Base-by-base conservation (phyloP, 176 grass and related monocot species). In the Avena eriantha region DNA sequence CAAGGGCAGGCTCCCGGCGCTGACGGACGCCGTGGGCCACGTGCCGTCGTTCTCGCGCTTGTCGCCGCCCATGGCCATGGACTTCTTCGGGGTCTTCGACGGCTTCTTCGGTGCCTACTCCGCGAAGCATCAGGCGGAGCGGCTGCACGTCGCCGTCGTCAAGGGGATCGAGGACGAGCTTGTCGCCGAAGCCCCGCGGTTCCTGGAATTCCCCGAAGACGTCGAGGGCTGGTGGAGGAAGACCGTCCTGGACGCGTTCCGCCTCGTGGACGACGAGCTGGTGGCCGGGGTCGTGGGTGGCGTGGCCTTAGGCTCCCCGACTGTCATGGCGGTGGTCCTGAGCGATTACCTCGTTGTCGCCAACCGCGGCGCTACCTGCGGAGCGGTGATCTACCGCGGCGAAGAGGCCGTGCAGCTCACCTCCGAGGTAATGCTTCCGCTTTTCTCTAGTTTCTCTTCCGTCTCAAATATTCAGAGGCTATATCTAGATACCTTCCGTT, bases 321-420 rank as follows among this genome's bases (percentile, higher is more conserved):
- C 69, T 2, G 21, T 82, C 22, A 31, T 77, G 6, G 71, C 59
- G 4, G 34, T 87, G 58, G 70, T 82, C 17, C 31, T 57, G 1
- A 12, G 69, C 7, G 8, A 68, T 3, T 83, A 82, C 34, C 6
- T 77, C 33, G 86, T 88, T 3, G 0, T 88, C 36, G 71, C 47
- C 10, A 82, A 69, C 34, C 31, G 80, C 22, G 71, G 86, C 48
- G 11, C 8, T 8, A 77, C 79, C 17, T 50, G 48, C 48, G 69
- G 21, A 8, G 86, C 79, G 8, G 80, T 69, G 16, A 4, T 88
- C 11, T 77, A 60, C 35, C 59, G 71, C 47, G 47, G 34, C 33
- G 8, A 23, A 10, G 70, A 46, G n/a, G 70, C 18, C 47, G 3
- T 82, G 5, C 48, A 67, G 47, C 86, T 82, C 70, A 34, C 47